phyloP scores from a whole-genome alignment of 768 basidiomycete genomes.

The Agaricus blazei region DNA sequence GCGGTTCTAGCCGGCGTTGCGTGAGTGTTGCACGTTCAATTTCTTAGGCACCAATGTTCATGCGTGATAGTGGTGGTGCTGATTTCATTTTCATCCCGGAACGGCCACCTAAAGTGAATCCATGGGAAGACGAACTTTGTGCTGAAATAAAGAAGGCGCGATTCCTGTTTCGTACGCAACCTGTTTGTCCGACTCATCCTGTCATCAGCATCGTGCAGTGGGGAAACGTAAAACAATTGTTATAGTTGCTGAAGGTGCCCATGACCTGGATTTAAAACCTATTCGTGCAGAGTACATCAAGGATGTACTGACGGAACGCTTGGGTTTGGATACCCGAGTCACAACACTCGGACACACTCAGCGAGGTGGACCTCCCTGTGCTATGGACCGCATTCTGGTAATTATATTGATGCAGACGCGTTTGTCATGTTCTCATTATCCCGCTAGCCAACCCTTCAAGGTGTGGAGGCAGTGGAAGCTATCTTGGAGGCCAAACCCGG shows the following conservation, averaged over 20 bases:
- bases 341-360: slow-evolving; percentile 97
- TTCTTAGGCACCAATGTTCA: not conserved
- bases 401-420: slow-evolving; percentile 16
- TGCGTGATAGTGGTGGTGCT: slow-evolving; percentile 64
- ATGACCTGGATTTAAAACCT: slow-evolving; percentile 83
- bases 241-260: slow-evolving; percentile 95
- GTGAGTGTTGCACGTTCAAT: slow-evolving; percentile 31
- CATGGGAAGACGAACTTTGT: slow-evolving; percentile 95
- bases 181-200: not conserved
- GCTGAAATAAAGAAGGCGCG: slow-evolving; percentile 71
- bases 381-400: slow-evolving; percentile 88
- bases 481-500: slow-evolving; percentile 81
- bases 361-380: slow-evolving; percentile 90
- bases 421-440: not conserved
- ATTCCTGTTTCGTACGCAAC: slow-evolving; percentile 9
- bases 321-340: slow-evolving; percentile 92
- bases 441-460: slow-evolving; percentile 88
- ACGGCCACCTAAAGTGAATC: slow-evolving; percentile 66
- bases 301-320: slow-evolving; percentile 76
- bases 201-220: slow-evolving; percentile 73
- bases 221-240: slow-evolving; percentile 99
- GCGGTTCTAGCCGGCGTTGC: slow-evolving; percentile 90
- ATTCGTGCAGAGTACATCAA: slow-evolving; percentile 91
- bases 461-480: slow-evolving; percentile 87
- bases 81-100: slow-evolving; percentile 99